phyloP scores from a whole-genome alignment of 2,329 filamentous ascomycete genomes.

The Cercospora nicotianae region DNA sequence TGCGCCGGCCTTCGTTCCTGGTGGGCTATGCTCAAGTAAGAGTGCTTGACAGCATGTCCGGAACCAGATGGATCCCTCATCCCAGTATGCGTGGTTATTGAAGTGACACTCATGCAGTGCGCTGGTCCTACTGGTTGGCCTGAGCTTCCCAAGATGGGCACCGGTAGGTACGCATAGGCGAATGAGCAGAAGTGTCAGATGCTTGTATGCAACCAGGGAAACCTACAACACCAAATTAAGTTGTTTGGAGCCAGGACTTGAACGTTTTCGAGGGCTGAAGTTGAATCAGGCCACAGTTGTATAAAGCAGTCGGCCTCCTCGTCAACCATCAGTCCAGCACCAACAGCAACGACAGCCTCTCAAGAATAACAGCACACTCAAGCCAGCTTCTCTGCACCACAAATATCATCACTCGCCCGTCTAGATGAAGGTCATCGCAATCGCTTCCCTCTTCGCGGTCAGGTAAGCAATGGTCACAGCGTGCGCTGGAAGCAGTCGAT shows the following conservation, averaged over 20 bases:
- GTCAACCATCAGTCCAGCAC: not conserved
- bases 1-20: not conserved
- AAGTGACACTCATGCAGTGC: not conserved
- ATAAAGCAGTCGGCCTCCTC: not conserved
- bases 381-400: not conserved
- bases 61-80: not conserved
- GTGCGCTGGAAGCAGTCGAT: not conserved
- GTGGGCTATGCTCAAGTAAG: not conserved
- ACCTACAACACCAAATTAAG: not conserved
- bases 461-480: not conserved
- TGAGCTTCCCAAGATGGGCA: not conserved
- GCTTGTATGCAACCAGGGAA: not conserved
- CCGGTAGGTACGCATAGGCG: not conserved
- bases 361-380: not conserved
- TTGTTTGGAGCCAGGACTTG: not conserved
- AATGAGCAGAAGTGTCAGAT: not conserved
- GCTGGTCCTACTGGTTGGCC: not conserved
- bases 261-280: not conserved
- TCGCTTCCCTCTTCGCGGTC: not conserved
- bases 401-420: not conserved
- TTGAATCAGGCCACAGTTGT: not conserved
- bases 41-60: not conserved
- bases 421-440: not conserved
- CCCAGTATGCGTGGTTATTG: not conserved
- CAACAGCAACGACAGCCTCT: not conserved